Percentiles rank a stretch among this genome's conserved stretches.
phyloP scores from a whole-genome alignment of 768 basidiomycete species.

The Tylopilus plumbeoviolaceoides region DNA sequence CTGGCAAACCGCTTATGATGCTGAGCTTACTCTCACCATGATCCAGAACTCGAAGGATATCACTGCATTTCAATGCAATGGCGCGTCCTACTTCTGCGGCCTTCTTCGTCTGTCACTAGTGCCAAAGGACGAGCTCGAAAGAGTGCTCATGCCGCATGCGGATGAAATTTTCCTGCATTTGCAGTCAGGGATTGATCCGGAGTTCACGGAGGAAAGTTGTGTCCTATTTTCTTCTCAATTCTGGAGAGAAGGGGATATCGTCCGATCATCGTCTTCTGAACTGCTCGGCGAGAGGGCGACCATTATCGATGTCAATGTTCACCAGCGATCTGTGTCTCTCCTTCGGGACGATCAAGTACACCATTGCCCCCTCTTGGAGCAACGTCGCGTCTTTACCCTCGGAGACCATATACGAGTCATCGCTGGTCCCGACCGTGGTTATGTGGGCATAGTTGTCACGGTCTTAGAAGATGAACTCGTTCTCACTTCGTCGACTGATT shows the following conservation, averaged over 20 bases:
- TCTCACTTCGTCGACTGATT: not conserved
- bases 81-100: not conserved
- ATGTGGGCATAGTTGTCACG: no score
- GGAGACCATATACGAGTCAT: not conserved
- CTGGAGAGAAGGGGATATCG: not conserved
- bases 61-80: not conserved
- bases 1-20: not conserved
- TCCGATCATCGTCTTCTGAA: not conserved
- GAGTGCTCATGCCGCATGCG: not conserved
- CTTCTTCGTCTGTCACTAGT: not conserved
- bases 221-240: not conserved
- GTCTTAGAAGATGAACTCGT: not conserved
- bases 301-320: not conserved
- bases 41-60: not conserved
- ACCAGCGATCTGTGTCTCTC: no score
- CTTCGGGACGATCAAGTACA: not conserved
- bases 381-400: not conserved
- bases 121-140: not conserved
- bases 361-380: not conserved
- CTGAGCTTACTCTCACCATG: not conserved
- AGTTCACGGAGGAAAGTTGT: not conserved
- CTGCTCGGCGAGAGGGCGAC: not conserved
- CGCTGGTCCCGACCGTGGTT: not conserved
- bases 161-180: not conserved
- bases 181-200: not conserved